Evolutionary conservation across 108 stramenopile genomes (phyloP).

Genomic region (Skeletonema menzelii): DNA sequence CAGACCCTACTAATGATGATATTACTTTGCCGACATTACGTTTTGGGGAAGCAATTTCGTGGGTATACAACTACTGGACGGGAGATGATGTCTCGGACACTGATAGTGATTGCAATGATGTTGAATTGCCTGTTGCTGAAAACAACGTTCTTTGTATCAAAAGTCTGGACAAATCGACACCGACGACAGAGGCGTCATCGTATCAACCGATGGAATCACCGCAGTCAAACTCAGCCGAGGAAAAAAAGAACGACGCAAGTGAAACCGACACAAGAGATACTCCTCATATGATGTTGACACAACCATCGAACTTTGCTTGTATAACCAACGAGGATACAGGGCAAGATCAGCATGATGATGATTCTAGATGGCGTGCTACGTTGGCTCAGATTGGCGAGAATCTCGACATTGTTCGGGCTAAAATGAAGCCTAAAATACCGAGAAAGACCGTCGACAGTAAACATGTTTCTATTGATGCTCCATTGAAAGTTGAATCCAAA

Average conservation of each 20-base stretch:
- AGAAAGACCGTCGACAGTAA: background rate
- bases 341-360: background rate
- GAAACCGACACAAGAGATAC: background rate
- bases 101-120: background rate
- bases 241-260: background rate
- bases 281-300: background rate
- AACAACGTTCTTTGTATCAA: background rate
- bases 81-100: background rate
- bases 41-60: slow-evolving; percentile 19
- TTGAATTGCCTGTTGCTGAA: background rate
- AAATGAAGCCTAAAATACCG: background rate
- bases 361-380: slow-evolving; percentile 13
- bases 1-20: background rate
- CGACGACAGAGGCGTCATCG: background rate
- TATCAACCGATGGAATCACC: background rate
- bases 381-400: background rate
- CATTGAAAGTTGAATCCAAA: background rate
- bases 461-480: background rate
- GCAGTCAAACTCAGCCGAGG: background rate
- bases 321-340: background rate
- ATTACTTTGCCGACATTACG: slow-evolving; percentile 16
- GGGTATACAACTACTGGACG: slow-evolving; percentile 14
- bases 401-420: slow-evolving; percentile 2
- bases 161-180: background rate
- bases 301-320: background rate